Percentiles rank a stretch among this genome's conserved stretches.
phyloP scores from a whole-genome alignment of 768 basidiomycete genomes.

The Phylloporus sp. region DNA sequence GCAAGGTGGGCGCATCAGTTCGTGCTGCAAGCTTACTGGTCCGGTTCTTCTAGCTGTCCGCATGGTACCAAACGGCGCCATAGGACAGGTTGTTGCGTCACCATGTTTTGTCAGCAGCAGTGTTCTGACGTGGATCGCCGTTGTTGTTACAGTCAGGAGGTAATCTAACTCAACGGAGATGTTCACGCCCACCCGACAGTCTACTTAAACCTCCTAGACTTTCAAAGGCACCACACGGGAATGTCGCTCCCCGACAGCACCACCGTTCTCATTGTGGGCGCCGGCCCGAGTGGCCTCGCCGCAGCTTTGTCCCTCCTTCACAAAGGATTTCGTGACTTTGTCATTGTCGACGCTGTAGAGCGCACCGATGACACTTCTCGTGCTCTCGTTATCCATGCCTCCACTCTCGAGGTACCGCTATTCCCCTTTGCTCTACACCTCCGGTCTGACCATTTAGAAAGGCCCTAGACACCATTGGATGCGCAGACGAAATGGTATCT shows the following conservation, averaged over 20 bases:
- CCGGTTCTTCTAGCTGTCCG: not conserved
- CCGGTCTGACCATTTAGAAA: constrained; percentile 27
- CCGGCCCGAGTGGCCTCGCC: constrained; percentile 49
- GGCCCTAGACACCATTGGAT: constrained; percentile 44
- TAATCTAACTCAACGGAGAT: not conserved
- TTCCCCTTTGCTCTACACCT: constrained; percentile 3
- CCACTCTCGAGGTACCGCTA: constrained; percentile 46
- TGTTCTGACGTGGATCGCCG: not conserved
- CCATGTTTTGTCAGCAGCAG: not conserved
- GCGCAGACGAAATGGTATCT: constrained; percentile 37
- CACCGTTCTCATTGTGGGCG: constrained; percentile 49
- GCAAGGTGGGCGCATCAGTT: not conserved
- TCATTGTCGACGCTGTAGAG: constrained; percentile 40
- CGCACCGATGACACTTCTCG: constrained; percentile 41
- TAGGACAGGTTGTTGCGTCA: not conserved
- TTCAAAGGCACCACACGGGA: not conserved
- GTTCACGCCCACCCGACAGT: not conserved
- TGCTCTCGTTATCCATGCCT: constrained; percentile 48
- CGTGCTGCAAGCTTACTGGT: not conserved
- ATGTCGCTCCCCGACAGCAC: constrained; percentile 35
- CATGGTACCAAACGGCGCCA: not conserved
- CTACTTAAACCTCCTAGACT: not conserved
- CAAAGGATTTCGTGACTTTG: constrained; percentile 39
- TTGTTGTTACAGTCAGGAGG: not conserved
- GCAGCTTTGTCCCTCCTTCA: constrained; percentile 45